Evolutionary conservation across 805 yeast species (phyloP).

Genomic region (Blastobotrys peoriensis): DNA sequence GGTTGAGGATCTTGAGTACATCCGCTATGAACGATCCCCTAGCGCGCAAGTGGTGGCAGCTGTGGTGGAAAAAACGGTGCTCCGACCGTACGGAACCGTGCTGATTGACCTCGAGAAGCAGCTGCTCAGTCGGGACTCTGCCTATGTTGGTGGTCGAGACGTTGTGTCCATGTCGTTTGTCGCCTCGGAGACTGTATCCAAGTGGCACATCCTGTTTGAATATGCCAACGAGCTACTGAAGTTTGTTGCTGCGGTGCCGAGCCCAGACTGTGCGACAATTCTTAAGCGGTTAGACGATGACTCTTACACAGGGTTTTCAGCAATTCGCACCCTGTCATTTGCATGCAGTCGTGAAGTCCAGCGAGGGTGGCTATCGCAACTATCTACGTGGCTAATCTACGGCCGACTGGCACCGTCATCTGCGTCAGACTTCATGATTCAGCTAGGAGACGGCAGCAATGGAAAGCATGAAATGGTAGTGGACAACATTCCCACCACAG

Average conservation of each 20-base stretch:
- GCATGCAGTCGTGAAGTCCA: slow-evolving; percentile 15
- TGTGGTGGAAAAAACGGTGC: slow-evolving; percentile 3
- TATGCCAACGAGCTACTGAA: slow-evolving; percentile 14
- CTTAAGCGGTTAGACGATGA: slow-evolving; percentile 12
- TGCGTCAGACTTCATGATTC: slow-evolving; percentile 17
- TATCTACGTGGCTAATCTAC: slow-evolving; percentile 19
- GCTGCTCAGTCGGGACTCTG: slow-evolving; percentile 15
- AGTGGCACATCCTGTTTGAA: slow-evolving; percentile 17
- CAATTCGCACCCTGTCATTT: slow-evolving; percentile 7
- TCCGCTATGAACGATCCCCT: too few relatives aligned
- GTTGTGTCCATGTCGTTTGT: slow-evolving; percentile 15
- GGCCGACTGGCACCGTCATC: slow-evolving; percentile 15
- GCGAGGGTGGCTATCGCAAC: slow-evolving; percentile 17
- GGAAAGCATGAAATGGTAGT: not conserved
- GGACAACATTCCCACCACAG: not conserved
- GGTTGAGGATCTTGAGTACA: too few relatives aligned
- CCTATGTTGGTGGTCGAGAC: slow-evolving; percentile 17
- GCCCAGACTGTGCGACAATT: slow-evolving; percentile 7
- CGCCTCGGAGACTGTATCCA: slow-evolving; percentile 13
- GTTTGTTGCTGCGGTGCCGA: slow-evolving; percentile 7
- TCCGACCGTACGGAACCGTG: slow-evolving; percentile 9
- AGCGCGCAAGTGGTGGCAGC: too few relatives aligned
- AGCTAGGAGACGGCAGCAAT: not conserved
- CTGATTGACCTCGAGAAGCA: slow-evolving; percentile 15
- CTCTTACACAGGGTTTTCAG: slow-evolving; percentile 12